Evolutionary conservation across 2,329 filamentous ascomycete genomes (phyloP), one percentile per base, ranked within the genome.

Genomic region (Graphilbum sp.): DNA sequence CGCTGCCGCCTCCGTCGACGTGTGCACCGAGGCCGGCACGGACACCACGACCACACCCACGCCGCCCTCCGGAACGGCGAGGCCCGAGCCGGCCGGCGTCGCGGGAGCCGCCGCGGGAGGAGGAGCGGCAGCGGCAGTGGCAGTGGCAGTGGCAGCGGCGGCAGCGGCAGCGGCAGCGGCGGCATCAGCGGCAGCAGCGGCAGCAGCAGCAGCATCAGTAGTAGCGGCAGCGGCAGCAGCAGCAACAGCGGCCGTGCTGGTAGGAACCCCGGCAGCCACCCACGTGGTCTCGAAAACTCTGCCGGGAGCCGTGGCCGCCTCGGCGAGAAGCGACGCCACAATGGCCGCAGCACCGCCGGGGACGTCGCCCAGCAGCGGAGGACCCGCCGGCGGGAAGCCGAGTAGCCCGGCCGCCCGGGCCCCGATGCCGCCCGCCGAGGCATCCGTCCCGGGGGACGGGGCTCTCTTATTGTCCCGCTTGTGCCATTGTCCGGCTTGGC

Each of bases 401-500:
- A n/a, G n/a, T n/a, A n/a, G n/a, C n/a, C n/a, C n/a, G n/a, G n/a
- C n/a, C n/a, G n/a, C n/a, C n/a, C n/a, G n/a, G n/a, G n/a, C n/a
- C n/a, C n/a, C n/a, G n/a, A n/a, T n/a, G n/a, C n/a, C n/a, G n/a
- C n/a, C n/a, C n/a, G n/a, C n/a, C n/a, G n/a, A n/a, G n/a, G n/a
- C n/a, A n/a, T n/a, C n/a, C n/a, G n/a, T n/a, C n/a, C 43, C 39
- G 9, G 49, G 24, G 9, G 42, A 23, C n/a, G 51, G 31, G 16
- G 44, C 40, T 18, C 49, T 50, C 20, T 53, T 12, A 15, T 54
- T 40, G 32, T 45, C 50, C 41, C 49, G 49, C 42, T 47, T 54
- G 27, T 34, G 37, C 30, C 47, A 39, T 27, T 38, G 41, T 24
- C 39, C 42, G 34, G 43, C 31, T 17, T 47, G 43, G 32, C 47